phyloP scores from a whole-genome alignment of 768 basidiomycete species.

The Neoboletus brunneissimus region DNA sequence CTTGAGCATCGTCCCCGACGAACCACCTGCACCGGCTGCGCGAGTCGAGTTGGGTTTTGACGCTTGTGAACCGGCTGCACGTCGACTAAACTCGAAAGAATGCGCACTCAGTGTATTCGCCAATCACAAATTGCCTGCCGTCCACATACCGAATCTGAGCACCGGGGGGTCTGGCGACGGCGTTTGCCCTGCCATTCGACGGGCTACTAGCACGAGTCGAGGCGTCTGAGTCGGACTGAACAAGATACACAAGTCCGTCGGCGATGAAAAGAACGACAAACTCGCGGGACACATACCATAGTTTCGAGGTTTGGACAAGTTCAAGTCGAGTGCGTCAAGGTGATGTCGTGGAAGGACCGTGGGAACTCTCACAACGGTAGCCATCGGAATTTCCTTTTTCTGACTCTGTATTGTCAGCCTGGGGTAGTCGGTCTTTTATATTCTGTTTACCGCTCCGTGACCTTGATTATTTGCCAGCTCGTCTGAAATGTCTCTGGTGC shows the following conservation, averaged over 20 bases:
- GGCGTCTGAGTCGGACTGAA: conserved; percentile 81
- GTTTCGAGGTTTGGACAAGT: conserved; percentile 8
- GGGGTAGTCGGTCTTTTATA: neutral
- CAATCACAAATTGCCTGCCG: neutral
- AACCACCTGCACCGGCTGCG: conserved; percentile 93
- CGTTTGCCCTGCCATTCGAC: conserved; percentile 41
- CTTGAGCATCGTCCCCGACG: conserved; percentile 97
- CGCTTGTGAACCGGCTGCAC: conserved; percentile 63
- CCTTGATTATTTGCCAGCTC: neutral
- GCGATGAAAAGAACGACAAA: neutral
- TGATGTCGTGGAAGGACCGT: conserved; percentile 26
- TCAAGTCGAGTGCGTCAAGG: neutral
- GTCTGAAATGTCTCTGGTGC: conserved; percentile 26
- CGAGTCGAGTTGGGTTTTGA: conserved; percentile 82
- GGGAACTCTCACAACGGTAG: conserved; percentile 12
- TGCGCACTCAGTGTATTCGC: neutral
- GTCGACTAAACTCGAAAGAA: conserved; percentile 47
- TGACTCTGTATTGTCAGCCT: neutral
- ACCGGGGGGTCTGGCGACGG: conserved; percentile 71
- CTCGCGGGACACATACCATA: conserved; percentile 32
- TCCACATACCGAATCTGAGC: conserved; percentile 73
- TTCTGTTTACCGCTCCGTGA: no score
- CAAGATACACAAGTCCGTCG: neutral
- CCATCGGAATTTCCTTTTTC: conserved; percentile 21
- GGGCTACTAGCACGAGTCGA: conserved; percentile 42